These are phyloP conservation scores for Brassica napus DNA, from an alignment of 345 rosid genomes.

Conservation along the genomic window DNA sequence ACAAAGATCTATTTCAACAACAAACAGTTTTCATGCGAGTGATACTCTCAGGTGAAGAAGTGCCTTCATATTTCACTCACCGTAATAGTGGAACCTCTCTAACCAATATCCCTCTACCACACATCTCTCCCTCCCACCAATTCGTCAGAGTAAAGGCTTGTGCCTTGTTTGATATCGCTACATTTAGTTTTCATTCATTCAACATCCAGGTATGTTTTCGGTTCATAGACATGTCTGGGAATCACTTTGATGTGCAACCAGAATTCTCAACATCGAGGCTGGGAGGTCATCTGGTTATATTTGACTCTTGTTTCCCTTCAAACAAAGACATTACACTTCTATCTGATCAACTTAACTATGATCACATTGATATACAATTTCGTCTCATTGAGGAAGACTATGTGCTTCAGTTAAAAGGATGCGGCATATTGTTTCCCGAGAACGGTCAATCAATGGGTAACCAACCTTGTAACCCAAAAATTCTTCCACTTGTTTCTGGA, in stretches of 20 bases:
- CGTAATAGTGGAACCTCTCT: neutral
- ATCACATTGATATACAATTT: neutral
- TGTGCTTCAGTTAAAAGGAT: neutral
- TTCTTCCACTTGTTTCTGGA: too few relatives aligned
- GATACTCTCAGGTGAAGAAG: neutral
- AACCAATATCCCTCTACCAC: neutral
- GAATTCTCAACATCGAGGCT: neutral
- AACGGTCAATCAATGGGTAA: too few relatives aligned
- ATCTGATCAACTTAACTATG: neutral
- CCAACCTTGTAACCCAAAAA: too few relatives aligned
- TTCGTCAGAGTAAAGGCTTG: neutral
- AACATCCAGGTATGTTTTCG: neutral
- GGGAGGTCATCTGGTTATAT: neutral
- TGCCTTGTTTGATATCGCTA: neutral
- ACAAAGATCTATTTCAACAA: neutral
- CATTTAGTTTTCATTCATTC: neutral
- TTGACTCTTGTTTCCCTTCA: neutral
- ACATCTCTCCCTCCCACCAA: neutral
- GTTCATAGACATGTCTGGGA: neutral
- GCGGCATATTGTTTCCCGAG: neutral
- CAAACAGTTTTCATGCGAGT: neutral
- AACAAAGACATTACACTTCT: neutral
- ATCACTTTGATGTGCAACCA: neutral
- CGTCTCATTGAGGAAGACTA: neutral
- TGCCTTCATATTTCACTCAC: constrained; percentile 7